Evolutionary conservation across 2,329 filamentous ascomycete genomes (phyloP).

Genomic region (Mycosphaerella sp.): DNA sequence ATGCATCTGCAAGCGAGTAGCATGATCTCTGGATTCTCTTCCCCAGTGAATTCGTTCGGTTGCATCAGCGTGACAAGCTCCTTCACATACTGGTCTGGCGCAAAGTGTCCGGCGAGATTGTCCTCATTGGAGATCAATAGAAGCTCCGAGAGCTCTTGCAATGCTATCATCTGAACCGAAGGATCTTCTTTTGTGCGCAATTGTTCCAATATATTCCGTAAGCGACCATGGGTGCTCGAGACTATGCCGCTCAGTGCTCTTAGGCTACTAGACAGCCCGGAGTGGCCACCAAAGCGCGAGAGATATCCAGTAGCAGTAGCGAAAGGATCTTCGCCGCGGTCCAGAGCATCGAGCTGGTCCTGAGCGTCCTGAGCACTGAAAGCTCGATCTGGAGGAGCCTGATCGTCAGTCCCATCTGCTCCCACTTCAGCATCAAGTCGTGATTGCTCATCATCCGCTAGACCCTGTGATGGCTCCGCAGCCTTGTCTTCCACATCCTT

Average conservation of each 20-base stretch:
- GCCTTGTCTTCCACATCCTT: slow-evolving; percentile 32
- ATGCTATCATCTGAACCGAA: slow-evolving; percentile 80
- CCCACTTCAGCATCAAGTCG: slow-evolving; percentile 38
- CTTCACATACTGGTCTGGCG: slow-evolving; percentile 89
- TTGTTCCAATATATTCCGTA: slow-evolving; percentile 56
- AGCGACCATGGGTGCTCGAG: slow-evolving; percentile 70
- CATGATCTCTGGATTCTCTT: slow-evolving; percentile 96
- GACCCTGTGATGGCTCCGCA: slow-evolving; percentile 33
- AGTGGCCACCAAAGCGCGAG: slow-evolving; percentile 57
- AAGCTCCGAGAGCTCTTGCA: slow-evolving; percentile 90
- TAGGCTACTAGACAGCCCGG: slow-evolving; percentile 70
- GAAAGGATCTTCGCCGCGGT: slow-evolving; percentile 54
- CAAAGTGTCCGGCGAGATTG: slow-evolving; percentile 90
- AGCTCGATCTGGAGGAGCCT: slow-evolving; percentile 43
- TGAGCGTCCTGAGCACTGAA: slow-evolving; percentile 47
- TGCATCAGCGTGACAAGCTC: slow-evolving; percentile 91
- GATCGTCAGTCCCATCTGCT: slow-evolving; percentile 49
- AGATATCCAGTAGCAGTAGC: slow-evolving; percentile 55
- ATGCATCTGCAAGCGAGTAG: slow-evolving; percentile 90
- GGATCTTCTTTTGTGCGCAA: slow-evolving; percentile 78
- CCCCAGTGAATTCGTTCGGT: slow-evolving; percentile 68
- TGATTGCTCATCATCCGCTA: slow-evolving; percentile 47
- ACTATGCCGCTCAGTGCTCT: slow-evolving; percentile 88
- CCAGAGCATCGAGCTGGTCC: slow-evolving; percentile 47
- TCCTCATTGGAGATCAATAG: slow-evolving; percentile 94